These are phyloP conservation scores for Astrocystis sublimbata DNA, from an alignment of 495 filamentous ascomycete genomes.

Conservation along the genomic window DNA sequence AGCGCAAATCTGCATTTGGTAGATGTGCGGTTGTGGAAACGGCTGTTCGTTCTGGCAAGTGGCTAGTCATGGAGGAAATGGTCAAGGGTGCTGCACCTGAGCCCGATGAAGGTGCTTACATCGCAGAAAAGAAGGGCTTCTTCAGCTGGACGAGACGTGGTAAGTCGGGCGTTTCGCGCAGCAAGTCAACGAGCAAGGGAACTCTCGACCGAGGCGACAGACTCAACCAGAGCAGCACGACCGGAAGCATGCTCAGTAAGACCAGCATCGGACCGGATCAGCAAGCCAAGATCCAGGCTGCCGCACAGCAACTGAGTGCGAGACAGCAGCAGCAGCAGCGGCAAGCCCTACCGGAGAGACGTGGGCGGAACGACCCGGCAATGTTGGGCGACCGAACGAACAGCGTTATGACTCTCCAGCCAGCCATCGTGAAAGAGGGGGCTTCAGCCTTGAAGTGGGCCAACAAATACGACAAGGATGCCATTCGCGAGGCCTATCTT, in stretches of 20 bases:
- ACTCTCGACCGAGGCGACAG: conserved; percentile 37
- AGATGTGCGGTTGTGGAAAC: conserved; percentile 93
- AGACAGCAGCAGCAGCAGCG: conserved; percentile 45
- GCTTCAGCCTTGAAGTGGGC: conserved; percentile 96
- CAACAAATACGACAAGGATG: conserved; percentile 82
- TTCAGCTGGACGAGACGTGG: conserved; percentile 80
- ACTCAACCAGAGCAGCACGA: conserved; percentile 38
- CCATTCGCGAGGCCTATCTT: conserved; percentile 78
- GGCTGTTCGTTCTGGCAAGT: conserved; percentile 73
- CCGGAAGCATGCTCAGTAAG: conserved; percentile 65
- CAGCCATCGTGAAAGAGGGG: conserved; percentile 81
- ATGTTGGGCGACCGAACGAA: conserved; percentile 72
- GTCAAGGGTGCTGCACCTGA: conserved; percentile 89
- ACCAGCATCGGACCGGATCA: conserved; percentile 89
- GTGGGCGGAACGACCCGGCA: conserved; percentile 57
- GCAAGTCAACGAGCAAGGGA: conserved; percentile 64
- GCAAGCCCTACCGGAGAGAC: conserved; percentile 33
- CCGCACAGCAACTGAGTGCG: conserved; percentile 77
- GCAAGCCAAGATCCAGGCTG: conserved; percentile 87
- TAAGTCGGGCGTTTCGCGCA: conserved; percentile 59
- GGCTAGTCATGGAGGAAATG: conserved; percentile 95
- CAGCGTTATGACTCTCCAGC: conserved; percentile 88
- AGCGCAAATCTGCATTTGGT: conserved; percentile 90
- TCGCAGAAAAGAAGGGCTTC: conserved; percentile 90
- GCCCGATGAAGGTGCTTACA: conserved; percentile 79